phyloP scores from a whole-genome alignment of 1,139 yeast genomes.

The Starmera stellimalicola region DNA sequence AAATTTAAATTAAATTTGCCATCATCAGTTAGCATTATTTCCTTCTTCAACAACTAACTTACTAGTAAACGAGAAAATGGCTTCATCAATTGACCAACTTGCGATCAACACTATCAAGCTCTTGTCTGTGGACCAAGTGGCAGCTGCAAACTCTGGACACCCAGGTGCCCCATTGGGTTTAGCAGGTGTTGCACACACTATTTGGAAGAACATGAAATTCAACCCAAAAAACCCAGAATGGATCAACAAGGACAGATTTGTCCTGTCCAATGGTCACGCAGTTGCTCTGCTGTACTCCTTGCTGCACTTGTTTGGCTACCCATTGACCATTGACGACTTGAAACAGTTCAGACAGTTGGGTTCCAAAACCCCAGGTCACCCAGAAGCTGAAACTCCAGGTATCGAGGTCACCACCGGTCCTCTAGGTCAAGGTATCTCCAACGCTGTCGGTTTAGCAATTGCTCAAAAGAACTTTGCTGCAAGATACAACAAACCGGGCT shows the following conservation, averaged over 20 bases:
- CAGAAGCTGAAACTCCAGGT: slow-evolving; percentile 78
- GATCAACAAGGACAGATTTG: slow-evolving; percentile 94
- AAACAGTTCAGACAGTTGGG: slow-evolving; percentile 84
- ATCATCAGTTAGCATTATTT: background rate
- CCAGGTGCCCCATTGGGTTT: slow-evolving; percentile 99
- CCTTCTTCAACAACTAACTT: background rate
- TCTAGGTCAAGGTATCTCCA: slow-evolving; percentile 95
- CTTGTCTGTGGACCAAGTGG: slow-evolving; percentile 81
- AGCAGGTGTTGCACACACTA: slow-evolving; percentile 78
- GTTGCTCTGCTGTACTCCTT: slow-evolving; percentile 84
- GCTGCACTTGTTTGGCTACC: slow-evolving; percentile 82
- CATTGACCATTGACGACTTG: slow-evolving; percentile 74
- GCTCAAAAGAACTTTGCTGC: slow-evolving; percentile 93
- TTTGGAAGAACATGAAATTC: slow-evolving; percentile 74
- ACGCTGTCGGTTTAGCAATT: slow-evolving; percentile 95
- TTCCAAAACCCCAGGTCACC: slow-evolving; percentile 97
- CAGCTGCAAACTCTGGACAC: slow-evolving; percentile 93
- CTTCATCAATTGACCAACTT: slow-evolving; percentile 45
- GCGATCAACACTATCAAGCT: slow-evolving; percentile 87
- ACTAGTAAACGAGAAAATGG: background rate
- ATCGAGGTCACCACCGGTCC: slow-evolving; percentile 99
- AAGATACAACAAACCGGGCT: slow-evolving; percentile 84
- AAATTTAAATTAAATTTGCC: background rate
- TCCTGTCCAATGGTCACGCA: slow-evolving; percentile 94
- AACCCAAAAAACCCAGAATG: slow-evolving; percentile 88